These are phyloP conservation scores for Blastobotrys peoriensis DNA, from an alignment of 805 yeast genomes.

Conservation along the genomic window DNA sequence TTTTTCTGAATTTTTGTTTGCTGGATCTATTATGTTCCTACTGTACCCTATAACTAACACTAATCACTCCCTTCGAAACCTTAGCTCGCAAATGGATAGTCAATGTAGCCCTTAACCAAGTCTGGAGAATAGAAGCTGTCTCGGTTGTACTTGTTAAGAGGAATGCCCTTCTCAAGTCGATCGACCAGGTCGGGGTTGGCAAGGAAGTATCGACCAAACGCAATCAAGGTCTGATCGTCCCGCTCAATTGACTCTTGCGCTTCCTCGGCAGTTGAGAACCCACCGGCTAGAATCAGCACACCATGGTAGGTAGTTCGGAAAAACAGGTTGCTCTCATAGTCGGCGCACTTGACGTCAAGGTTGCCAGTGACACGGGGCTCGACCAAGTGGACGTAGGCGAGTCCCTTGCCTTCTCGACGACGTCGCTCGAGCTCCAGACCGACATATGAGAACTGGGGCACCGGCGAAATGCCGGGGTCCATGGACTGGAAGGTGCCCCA, in stretches of 20 bases:
- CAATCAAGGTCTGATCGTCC: slow-evolving; percentile 26
- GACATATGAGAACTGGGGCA: slow-evolving; percentile 38
- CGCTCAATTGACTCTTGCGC: slow-evolving; percentile 14
- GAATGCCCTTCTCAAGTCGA: slow-evolving; percentile 38
- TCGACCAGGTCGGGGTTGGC: slow-evolving; percentile 51
- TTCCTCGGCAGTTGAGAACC: slow-evolving; percentile 33
- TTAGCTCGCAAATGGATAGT: slow-evolving; percentile 2
- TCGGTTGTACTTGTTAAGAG: slow-evolving; percentile 43
- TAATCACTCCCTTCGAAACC: no score
- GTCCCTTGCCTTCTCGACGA: slow-evolving; percentile 28
- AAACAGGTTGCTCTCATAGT: slow-evolving; percentile 14
- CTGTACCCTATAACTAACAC: no score
- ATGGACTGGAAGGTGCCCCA: slow-evolving; percentile 12
- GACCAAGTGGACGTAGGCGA: slow-evolving; percentile 33
- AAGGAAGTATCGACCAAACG: slow-evolving; percentile 44
- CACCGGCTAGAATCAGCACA: slow-evolving; percentile 20
- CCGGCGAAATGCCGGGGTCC: slow-evolving; percentile 26
- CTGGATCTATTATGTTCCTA: background rate
- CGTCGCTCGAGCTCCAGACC: slow-evolving; percentile 37
- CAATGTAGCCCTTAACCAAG: slow-evolving; percentile 7
- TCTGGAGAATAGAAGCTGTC: slow-evolving; percentile 37
- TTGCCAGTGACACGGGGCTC: slow-evolving; percentile 25
- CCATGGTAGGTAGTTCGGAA: slow-evolving; percentile 21
- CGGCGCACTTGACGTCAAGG: slow-evolving; percentile 5
- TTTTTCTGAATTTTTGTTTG: no score